phyloP scores from a whole-genome alignment of 331 rosid species.

The Stylosanthes scabra region DNA sequence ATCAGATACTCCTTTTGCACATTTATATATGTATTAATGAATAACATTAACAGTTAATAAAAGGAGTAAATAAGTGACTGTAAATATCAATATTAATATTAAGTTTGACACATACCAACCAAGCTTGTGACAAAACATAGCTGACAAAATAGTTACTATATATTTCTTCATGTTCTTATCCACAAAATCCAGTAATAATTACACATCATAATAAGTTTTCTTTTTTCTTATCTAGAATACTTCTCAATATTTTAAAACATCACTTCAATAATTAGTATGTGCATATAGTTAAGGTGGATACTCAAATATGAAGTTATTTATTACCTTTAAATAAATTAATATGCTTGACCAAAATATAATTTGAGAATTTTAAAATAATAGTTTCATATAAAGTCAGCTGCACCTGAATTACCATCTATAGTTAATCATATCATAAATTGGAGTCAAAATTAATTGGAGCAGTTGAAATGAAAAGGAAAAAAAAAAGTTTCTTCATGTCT shows the following conservation, averaged over 20 bases:
- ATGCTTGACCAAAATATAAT: too few relatives aligned
- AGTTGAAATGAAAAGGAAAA: conserved; percentile 12
- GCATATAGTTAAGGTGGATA: background rate
- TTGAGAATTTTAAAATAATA: too few relatives aligned
- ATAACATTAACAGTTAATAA: too few relatives aligned
- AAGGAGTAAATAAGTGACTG: too few relatives aligned
- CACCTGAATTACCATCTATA: too few relatives aligned
- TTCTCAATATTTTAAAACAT: background rate
- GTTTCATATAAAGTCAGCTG: too few relatives aligned
- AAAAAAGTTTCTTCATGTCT: background rate
- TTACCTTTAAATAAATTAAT: too few relatives aligned
- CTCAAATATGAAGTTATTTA: too few relatives aligned
- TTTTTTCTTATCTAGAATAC: background rate
- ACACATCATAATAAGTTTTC: conserved; percentile 5
- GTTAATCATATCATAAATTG: background rate
- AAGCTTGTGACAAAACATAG: background rate
- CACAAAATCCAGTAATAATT: conserved; percentile 13
- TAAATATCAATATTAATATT: too few relatives aligned
- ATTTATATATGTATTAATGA: too few relatives aligned
- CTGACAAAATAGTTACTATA: background rate
- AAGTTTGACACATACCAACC: background rate
- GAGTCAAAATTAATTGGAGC: conserved; percentile 15
- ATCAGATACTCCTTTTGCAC: too few relatives aligned
- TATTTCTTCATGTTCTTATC: conserved; percentile 1
- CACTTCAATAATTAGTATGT: background rate